Percentiles rank a stretch among this genome's conserved stretches.
phyloP scores from a whole-genome alignment of 2,329 filamentous ascomycete genomes.

The Paracamarosporium sp. region DNA sequence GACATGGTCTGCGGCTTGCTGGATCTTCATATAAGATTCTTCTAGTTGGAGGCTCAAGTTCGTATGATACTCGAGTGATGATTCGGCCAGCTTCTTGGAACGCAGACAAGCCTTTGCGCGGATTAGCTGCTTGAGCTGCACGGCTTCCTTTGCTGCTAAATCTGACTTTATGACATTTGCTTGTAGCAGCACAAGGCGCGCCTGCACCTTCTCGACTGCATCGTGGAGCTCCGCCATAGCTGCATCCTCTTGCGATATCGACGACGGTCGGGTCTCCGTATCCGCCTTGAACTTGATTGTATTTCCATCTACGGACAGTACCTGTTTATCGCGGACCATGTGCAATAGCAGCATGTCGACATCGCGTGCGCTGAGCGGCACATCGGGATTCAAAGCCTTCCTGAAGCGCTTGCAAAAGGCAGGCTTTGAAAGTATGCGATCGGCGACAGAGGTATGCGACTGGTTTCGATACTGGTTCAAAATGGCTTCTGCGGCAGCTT shows the following conservation, averaged over 20 bases:
- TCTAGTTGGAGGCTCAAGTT: slow-evolving; percentile 82
- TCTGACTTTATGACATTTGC: slow-evolving; percentile 59
- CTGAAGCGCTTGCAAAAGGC: slow-evolving; percentile 44
- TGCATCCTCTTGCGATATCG: slow-evolving; percentile 78
- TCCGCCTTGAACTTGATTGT: slow-evolving; percentile 71
- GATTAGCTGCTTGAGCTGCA: slow-evolving; percentile 74
- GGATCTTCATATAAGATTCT: slow-evolving; percentile 80
- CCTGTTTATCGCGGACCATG: slow-evolving; percentile 67
- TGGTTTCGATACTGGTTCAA: slow-evolving; percentile 43
- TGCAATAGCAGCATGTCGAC: slow-evolving; percentile 73
- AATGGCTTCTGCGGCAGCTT: slow-evolving; percentile 58
- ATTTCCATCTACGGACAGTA: slow-evolving; percentile 80
- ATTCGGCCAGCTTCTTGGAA: slow-evolving; percentile 82
- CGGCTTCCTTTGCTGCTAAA: slow-evolving; percentile 70
- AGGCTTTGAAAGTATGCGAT: slow-evolving; percentile 42
- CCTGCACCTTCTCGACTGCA: slow-evolving; percentile 71
- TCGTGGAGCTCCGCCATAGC: slow-evolving; percentile 82
- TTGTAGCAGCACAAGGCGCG: slow-evolving; percentile 71
- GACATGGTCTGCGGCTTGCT: slow-evolving; percentile 84
- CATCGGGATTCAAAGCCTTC: slow-evolving; percentile 30
- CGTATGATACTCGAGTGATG: slow-evolving; percentile 73
- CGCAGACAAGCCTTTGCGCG: slow-evolving; percentile 80
- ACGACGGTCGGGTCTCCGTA: slow-evolving; percentile 48
- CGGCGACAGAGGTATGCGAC: slow-evolving; percentile 35
- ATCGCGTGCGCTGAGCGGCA: slow-evolving; percentile 60